These are phyloP conservation scores for Arthrobotrys pseudoclavata DNA, from an alignment of 2,329 filamentous ascomycete genomes.

Conservation along the genomic window DNA sequence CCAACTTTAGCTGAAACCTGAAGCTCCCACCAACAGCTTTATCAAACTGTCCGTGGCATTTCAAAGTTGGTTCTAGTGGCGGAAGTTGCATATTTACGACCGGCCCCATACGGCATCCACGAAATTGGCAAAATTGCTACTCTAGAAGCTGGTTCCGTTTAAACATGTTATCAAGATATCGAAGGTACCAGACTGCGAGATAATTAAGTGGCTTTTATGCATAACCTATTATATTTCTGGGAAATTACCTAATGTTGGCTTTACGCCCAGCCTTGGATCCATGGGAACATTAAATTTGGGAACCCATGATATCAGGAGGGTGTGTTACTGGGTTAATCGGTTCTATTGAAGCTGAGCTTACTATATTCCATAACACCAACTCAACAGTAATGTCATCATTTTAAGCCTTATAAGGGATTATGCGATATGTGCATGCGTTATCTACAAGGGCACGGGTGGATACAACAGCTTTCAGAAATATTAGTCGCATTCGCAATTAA, in stretches of 20 bases:
- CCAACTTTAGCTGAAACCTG: not conserved
- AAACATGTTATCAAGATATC: too few species aligned
- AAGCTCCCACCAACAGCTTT: not conserved
- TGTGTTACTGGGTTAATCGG: not conserved
- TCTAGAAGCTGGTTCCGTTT: too few species aligned
- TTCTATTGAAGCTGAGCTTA: not conserved
- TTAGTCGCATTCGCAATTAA: conserved; percentile 1
- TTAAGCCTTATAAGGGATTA: not conserved
- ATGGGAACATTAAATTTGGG: too few species aligned
- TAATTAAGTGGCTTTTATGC: too few species aligned
- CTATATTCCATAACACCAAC: not conserved
- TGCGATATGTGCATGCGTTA: not conserved
- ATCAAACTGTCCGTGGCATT: not conserved
- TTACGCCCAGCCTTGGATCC: not conserved
- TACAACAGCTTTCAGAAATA: not conserved
- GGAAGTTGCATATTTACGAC: too few species aligned
- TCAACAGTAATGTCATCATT: not conserved
- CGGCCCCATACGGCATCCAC: too few species aligned
- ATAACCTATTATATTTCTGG: too few species aligned
- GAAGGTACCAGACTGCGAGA: too few species aligned
- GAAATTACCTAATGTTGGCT: not conserved
- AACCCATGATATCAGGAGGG: not conserved
- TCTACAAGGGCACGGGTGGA: not conserved
- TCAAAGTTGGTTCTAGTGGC: not conserved
- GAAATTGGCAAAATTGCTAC: too few species aligned